Percentiles rank a stretch among this genome's conserved stretches.
Conservation (phyloP, 257 asterid species). For the Nicotiana knightiana region DNA sequence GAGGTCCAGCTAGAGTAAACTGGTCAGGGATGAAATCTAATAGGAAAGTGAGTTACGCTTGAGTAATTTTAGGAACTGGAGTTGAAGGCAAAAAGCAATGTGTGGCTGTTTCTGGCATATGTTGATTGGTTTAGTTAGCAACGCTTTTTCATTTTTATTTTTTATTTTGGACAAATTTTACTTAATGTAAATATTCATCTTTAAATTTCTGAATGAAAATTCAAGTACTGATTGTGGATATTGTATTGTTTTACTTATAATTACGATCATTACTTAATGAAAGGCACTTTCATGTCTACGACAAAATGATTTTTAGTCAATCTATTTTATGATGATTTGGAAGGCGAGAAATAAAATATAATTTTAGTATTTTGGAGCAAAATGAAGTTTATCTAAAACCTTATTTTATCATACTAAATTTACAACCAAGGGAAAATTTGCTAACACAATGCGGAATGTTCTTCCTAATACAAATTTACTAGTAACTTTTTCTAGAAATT, state of each 20-base stretch:
- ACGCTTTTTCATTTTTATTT: not conserved
- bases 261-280: too few species aligned
- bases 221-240: not conserved
- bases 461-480: too few species aligned
- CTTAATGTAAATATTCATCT: not conserved
- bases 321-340: too few species aligned
- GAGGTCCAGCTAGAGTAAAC: constrained; percentile 30
- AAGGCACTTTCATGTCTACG: too few species aligned
- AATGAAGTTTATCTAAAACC: too few species aligned
- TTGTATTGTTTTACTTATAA: not conserved
- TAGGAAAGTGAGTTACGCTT: not conserved
- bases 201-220: not conserved
- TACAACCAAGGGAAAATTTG: too few species aligned
- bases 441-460: too few species aligned
- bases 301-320: too few species aligned
- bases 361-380: too few species aligned
- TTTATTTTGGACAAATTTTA: not conserved
- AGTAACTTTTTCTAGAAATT: too few species aligned
- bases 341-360: too few species aligned
- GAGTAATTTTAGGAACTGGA: not conserved
- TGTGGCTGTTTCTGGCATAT: not conserved
- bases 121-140: not conserved
- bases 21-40: not conserved
- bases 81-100: not conserved
- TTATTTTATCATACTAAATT: too few species aligned